Evolutionary conservation across 148 eudicot genomes (phyloP).

Genomic region (Rhododendron ovatum): DNA sequence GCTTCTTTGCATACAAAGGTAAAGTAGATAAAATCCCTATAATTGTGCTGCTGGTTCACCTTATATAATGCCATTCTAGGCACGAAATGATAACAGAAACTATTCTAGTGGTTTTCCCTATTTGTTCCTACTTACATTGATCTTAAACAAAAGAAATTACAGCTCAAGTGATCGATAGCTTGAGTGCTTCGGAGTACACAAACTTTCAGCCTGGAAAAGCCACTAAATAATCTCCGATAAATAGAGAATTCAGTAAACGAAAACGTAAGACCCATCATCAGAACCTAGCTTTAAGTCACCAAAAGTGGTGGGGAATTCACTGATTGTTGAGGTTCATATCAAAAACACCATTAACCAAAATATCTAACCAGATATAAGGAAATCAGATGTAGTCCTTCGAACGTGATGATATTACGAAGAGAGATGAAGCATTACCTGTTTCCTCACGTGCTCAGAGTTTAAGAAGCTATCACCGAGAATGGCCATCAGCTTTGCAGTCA

Average conservation of each 20-base stretch:
- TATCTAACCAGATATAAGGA: not conserved
- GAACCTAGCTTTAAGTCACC: conserved; percentile 2
- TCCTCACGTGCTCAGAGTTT: conserved; percentile 63
- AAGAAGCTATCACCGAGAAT: conserved; percentile 80
- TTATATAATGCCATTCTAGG: not conserved
- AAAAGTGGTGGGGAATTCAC: not conserved
- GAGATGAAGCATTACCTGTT: conserved; percentile 36
- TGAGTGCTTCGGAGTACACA: not conserved
- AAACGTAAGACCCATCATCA: not conserved
- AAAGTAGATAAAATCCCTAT: not conserved
- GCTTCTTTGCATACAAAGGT: not conserved
- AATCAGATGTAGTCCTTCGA: not conserved
- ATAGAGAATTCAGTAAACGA: not conserved
- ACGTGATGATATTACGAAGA: not conserved
- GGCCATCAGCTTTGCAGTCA: conserved; percentile 60
- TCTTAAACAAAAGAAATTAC: not conserved
- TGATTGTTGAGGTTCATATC: not conserved
- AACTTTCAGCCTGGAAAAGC: not conserved
- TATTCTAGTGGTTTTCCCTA: not conserved
- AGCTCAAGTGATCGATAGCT: not conserved
- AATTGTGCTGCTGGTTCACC: not conserved
- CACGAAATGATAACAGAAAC: not conserved
- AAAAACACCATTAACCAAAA: not conserved
- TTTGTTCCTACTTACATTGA: not conserved
- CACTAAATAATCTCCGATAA: not conserved